These are phyloP conservation scores for Phytopythium cucurbitacearum DNA, from an alignment of 352 stramenopile genomes.

Conservation along the genomic window DNA sequence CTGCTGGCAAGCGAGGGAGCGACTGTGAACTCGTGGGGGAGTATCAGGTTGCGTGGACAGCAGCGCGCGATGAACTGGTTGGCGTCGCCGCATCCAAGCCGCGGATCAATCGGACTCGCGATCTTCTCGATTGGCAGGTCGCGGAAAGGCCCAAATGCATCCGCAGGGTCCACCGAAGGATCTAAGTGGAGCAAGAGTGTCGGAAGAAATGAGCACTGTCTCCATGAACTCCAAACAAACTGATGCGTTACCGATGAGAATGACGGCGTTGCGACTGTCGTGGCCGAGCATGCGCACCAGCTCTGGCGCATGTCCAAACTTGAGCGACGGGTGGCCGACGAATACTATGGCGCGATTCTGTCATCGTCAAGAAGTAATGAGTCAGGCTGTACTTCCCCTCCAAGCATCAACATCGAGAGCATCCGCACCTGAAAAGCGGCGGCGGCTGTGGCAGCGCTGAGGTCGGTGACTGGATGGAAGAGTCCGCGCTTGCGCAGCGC, in stretches of 20 bases:
- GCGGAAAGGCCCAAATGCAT: slow-evolving; percentile 55
- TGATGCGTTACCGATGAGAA: slow-evolving; percentile 54
- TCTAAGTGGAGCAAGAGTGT: slow-evolving; percentile 22
- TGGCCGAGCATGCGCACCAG: slow-evolving; percentile 54
- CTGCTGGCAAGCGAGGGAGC: slow-evolving; percentile 9
- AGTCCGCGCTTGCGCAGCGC: slow-evolving; percentile 42
- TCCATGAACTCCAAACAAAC: not conserved
- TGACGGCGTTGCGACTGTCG: slow-evolving; percentile 59
- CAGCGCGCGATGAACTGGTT: slow-evolving; percentile 86
- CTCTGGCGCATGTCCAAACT: slow-evolving; percentile 44
- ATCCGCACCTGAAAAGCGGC: slow-evolving; percentile 46
- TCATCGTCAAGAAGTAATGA: slow-evolving; percentile 1
- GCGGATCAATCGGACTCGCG: slow-evolving; percentile 67
- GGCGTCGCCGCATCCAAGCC: slow-evolving; percentile 77
- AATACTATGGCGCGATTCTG: slow-evolving; percentile 78
- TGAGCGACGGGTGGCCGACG: slow-evolving; percentile 58
- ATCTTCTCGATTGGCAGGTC: slow-evolving; percentile 73
- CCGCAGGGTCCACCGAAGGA: slow-evolving; percentile 40
- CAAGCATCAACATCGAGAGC: not conserved
- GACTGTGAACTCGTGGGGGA: slow-evolving; percentile 58
- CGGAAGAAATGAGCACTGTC: not conserved
- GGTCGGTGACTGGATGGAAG: slow-evolving; percentile 36
- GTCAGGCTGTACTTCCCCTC: not conserved
- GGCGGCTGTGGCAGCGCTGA: slow-evolving; percentile 37
- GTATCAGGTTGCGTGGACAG: slow-evolving; percentile 58